A percentile compares a stretch with the other conserved stretches of the same genome.
phyloP scores from a whole-genome alignment of 306 rosid species.

The Lagenaria siceraria region DNA sequence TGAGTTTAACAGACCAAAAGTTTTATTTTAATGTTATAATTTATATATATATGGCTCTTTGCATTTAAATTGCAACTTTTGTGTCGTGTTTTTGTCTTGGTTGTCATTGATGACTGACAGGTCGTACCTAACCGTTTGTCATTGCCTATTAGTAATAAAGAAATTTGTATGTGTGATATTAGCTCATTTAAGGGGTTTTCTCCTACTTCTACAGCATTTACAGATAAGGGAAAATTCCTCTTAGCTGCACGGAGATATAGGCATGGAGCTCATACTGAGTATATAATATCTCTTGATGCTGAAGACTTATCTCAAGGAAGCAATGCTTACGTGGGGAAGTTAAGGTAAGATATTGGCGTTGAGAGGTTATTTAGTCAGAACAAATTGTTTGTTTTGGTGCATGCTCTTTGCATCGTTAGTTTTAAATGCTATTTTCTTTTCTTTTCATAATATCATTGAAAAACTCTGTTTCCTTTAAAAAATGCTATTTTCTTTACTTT shows the following conservation, averaged over 20 bases:
- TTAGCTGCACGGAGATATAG: conserved; percentile 90
- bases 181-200: neutral
- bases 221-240: conserved; percentile 87
- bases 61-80: neutral
- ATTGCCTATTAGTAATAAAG: neutral
- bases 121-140: neutral
- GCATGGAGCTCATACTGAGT: conserved; percentile 78
- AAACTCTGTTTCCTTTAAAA: no score
- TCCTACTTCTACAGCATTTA: conserved; percentile 46
- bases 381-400: neutral
- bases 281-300: conserved; percentile 82
- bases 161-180: neutral
- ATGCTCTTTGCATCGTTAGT: neutral
- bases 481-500: neutral
- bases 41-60: neutral
- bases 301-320: conserved; percentile 91
- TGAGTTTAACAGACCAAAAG: neutral
- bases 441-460: no score
- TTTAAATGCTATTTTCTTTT: neutral
- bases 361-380: neutral
- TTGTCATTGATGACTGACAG: neutral
- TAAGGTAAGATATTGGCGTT: conserved; percentile 43
- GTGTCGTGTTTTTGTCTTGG: no score
- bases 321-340: conserved; percentile 92
- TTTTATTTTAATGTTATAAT: neutral